These are phyloP conservation scores for Pelargonium fulgidum DNA, from an alignment of 441 rosid genomes.

Conservation along the genomic window DNA sequence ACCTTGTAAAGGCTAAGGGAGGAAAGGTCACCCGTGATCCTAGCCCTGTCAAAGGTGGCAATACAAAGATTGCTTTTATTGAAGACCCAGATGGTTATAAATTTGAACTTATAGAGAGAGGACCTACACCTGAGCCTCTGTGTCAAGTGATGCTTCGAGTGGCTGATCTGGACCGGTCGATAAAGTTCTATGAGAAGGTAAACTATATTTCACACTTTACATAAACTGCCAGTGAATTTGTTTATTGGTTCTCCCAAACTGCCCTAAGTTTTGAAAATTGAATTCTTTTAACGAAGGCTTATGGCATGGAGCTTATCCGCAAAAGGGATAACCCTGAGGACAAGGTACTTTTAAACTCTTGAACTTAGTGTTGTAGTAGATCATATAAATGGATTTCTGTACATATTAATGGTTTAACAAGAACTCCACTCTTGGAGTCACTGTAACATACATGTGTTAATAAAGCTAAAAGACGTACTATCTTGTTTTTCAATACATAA, in stretches of 20 bases:
- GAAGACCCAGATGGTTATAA: conserved; percentile 97
- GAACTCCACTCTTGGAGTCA: not conserved
- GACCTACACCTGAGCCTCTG: conserved; percentile 84
- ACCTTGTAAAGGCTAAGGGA: conserved; percentile 82
- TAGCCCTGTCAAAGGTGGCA: conserved; percentile 86
- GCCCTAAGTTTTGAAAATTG: conserved; percentile 6
- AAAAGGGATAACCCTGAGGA: conserved; percentile 74
- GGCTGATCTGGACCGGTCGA: conserved; percentile 79
- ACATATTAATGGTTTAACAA: not conserved
- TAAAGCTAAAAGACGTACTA: too few relatives aligned
- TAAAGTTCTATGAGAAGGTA: conserved; percentile 81
- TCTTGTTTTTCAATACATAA: too few relatives aligned
- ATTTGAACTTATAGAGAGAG: conserved; percentile 84
- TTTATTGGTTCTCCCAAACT: not conserved
- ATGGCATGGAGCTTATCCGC: conserved; percentile 93
- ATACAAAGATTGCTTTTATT: conserved; percentile 68
- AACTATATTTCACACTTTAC: conserved; percentile 8
- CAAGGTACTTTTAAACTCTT: conserved; percentile 46
- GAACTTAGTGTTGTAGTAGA: conserved; percentile 2
- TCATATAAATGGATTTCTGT: not conserved
- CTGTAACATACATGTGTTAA: not conserved
- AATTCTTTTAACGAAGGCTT: conserved; percentile 50
- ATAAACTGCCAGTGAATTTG: not conserved
- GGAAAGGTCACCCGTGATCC: conserved; percentile 90
- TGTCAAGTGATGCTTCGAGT: conserved; percentile 98